A percentile compares a stretch with the other conserved stretches of the same genome.
phyloP scores from a whole-genome alignment of 306 rosid species.

The Prinsepia uniflora region DNA sequence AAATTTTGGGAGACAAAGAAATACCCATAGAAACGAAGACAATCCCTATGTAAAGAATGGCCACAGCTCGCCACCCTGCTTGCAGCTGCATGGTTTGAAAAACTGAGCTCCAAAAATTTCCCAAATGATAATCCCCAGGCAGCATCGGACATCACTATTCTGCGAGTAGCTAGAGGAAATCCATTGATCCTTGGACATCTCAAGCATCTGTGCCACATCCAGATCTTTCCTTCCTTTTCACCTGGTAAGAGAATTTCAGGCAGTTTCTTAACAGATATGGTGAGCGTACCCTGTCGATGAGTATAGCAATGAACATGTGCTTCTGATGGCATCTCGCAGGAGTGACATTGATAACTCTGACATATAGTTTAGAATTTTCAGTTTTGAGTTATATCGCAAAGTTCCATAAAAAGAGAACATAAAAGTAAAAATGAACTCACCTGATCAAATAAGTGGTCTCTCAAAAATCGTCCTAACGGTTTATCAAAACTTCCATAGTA shows the following conservation, averaged over 20 bases:
- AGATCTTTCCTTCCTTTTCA: conserved; percentile 90
- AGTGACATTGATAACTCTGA: conserved; percentile 74
- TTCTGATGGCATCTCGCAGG: conserved; percentile 93
- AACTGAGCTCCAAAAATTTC: conserved; percentile 98
- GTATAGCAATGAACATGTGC: conserved; percentile 97
- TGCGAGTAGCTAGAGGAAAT: conserved; percentile 90
- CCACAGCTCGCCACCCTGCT: conserved; percentile 99
- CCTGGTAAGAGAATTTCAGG: conserved; percentile 72
- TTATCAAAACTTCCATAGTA: conserved; percentile 93
- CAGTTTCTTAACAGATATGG: conserved; percentile 86
- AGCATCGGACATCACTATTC: conserved; percentile 98
- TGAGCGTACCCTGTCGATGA: conserved; percentile 93
- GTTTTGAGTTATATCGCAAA: conserved; percentile 22
- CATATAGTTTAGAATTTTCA: conserved; percentile 20
- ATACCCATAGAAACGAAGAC: conserved; percentile 98
- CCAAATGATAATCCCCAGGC: conserved; percentile 99
- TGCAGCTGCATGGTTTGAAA: conserved; percentile 98
- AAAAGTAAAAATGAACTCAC: conserved; percentile 37
- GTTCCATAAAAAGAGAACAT: conserved; percentile 17
- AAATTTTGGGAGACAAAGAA: neutral
- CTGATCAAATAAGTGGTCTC: conserved; percentile 94
- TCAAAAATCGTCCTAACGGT: conserved; percentile 85
- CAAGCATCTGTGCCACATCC: conserved; percentile 99
- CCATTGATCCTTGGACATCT: conserved; percentile 83
- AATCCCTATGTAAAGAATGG: conserved; percentile 95